These are phyloP conservation scores for Ogataea hybrid DNA, from an alignment of 1,139 yeast genomes.

Conservation along the genomic window DNA sequence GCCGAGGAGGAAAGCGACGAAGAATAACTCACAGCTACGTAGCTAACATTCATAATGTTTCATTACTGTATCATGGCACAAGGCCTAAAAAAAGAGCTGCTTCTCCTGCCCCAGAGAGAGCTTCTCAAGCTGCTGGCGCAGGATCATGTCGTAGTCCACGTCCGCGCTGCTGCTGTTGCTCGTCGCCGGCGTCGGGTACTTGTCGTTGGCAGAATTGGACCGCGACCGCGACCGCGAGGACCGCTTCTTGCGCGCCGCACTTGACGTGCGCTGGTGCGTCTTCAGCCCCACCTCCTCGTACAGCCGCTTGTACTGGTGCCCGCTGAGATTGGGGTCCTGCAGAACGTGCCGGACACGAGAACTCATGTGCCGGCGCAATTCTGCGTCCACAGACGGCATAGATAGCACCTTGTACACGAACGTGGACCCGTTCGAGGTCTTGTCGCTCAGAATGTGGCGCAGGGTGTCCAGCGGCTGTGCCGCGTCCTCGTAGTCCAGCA, in stretches of 20 bases:
- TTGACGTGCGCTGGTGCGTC: constrained; percentile 21
- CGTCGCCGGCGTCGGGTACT: constrained; percentile 9
- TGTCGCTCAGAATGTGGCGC: constrained; percentile 47
- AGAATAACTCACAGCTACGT: constrained; percentile 11
- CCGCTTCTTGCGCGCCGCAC: constrained; percentile 22
- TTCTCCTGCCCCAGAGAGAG: constrained; percentile 21
- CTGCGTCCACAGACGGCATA: constrained; percentile 54
- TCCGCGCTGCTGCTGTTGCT: constrained; percentile 1
- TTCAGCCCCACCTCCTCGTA: constrained; percentile 88
- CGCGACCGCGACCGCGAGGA: constrained; percentile 19
- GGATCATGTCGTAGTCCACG: constrained; percentile 25
- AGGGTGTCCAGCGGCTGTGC: constrained; percentile 21
- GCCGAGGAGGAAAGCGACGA: constrained; percentile 70
- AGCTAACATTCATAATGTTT: neutral
- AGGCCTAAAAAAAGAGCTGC: constrained; percentile 12
- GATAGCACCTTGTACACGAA: constrained; percentile 77
- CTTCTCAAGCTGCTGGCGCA: constrained; percentile 28
- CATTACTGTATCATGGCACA: constrained; percentile 4
- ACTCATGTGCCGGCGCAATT: constrained; percentile 56
- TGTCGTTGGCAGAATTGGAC: constrained; percentile 23
- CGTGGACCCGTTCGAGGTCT: constrained; percentile 70
- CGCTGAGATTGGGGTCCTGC: constrained; percentile 61
- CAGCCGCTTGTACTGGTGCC: constrained; percentile 79
- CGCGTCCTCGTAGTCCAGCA: constrained; percentile 23
- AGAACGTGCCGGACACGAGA: constrained; percentile 56